Percentiles rank a stretch among this genome's conserved stretches.
phyloP scores from a whole-genome alignment of 768 basidiomycete genomes.

The Rhizopogon rudus region DNA sequence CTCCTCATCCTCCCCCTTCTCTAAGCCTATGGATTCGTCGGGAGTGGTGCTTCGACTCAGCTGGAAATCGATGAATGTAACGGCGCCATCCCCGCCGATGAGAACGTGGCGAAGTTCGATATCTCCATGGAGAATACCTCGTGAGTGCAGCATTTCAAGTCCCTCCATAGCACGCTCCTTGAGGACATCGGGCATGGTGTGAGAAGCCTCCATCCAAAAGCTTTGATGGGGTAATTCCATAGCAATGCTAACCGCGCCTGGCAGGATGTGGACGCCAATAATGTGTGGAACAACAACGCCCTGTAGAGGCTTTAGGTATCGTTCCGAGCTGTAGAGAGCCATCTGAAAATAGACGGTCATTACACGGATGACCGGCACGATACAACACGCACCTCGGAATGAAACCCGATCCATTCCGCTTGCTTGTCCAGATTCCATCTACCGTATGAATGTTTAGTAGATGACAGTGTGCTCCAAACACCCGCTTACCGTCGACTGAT shows the following conservation, averaged over 20 bases:
- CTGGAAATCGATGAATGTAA: slow-evolving; percentile 55
- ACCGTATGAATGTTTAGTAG: not conserved
- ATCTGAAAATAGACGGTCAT: slow-evolving; percentile 32
- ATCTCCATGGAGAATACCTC: slow-evolving; percentile 45
- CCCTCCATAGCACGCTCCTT: slow-evolving; percentile 50
- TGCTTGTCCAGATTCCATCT: slow-evolving; percentile 30
- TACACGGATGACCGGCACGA: not conserved
- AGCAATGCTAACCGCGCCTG: slow-evolving; percentile 34
- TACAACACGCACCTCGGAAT: slow-evolving; percentile 29
- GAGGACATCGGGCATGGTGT: slow-evolving; percentile 48
- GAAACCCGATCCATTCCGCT: slow-evolving; percentile 34
- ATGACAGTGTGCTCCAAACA: not conserved
- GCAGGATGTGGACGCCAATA: slow-evolving; percentile 42
- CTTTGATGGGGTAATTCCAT: slow-evolving; percentile 53
- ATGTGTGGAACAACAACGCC: slow-evolving; percentile 48
- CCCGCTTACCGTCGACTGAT: slow-evolving; percentile 32
- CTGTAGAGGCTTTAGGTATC: slow-evolving; percentile 45
- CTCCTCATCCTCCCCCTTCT: slow-evolving; percentile 33
- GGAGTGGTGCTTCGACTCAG: slow-evolving; percentile 28
- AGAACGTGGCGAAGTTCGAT: slow-evolving; percentile 48
- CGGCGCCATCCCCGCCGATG: slow-evolving; percentile 46
- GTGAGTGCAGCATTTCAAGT: slow-evolving; percentile 42
- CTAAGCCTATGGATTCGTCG: slow-evolving; percentile 29
- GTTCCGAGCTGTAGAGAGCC: slow-evolving; percentile 42
- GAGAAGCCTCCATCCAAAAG: slow-evolving; percentile 59